Percentiles rank a stretch among this genome's conserved stretches.
Conservation (phyloP, 2,329 filamentous ascomycete genomes). For the Colletotrichum sojae region DNA sequence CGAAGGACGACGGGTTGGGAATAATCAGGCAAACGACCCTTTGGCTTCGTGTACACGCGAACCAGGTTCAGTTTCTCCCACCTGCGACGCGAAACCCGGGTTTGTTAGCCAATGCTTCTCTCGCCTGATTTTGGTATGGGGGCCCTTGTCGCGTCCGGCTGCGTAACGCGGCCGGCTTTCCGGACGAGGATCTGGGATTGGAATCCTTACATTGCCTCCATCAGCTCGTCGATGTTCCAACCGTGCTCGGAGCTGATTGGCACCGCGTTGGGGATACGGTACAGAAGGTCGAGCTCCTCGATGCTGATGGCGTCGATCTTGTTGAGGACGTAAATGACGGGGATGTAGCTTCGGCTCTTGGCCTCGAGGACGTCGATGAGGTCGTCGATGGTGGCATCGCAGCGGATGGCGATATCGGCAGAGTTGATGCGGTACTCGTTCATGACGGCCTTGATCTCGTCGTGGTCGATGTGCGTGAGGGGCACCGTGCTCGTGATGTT, state of each 20-base stretch:
- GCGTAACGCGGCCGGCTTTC: constrained; percentile 7
- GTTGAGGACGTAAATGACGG: constrained; percentile 98
- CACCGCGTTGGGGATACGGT: constrained; percentile 96
- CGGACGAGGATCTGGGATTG: not conserved
- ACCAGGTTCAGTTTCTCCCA: constrained; percentile 96
- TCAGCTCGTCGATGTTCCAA: constrained; percentile 97
- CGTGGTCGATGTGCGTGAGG: constrained; percentile 91
- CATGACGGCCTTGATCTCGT: constrained; percentile 99
- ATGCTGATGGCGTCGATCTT: constrained; percentile 99
- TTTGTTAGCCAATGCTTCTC: constrained; percentile 14
- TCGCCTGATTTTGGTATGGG: not conserved
- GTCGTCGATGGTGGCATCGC: constrained; percentile 97
- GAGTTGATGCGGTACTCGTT: constrained; percentile 96
- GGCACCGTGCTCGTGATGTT: constrained; percentile 96
- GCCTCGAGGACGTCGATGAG: constrained; percentile 96
- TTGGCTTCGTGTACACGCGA: constrained; percentile 97
- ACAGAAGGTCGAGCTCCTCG: constrained; percentile 95
- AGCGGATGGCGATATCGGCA: constrained; percentile 96
- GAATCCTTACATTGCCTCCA: constrained; percentile 84
- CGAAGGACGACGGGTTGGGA: constrained; percentile 90
- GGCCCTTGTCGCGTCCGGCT: constrained; percentile 6
- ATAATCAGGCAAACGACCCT: constrained; percentile 95
- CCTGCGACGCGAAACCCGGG: constrained; percentile 51
- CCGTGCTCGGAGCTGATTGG: constrained; percentile 98
- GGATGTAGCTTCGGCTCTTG: constrained; percentile 95